Evolutionary conservation across 2,329 filamentous ascomycete species (phyloP).

Genomic region (Incumbomyces delicatus): DNA sequence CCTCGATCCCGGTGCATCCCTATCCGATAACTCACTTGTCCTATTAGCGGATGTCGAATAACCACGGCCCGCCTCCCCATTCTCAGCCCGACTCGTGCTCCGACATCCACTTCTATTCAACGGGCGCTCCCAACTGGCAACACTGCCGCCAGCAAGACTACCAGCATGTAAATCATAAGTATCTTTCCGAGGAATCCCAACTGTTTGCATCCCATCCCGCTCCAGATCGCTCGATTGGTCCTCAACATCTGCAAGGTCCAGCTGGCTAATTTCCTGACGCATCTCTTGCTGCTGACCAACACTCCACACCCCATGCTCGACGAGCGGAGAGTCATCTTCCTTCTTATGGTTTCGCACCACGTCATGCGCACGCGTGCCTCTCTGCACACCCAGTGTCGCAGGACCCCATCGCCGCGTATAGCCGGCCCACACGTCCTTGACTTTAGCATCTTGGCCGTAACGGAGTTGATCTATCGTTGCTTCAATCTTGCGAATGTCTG

Average conservation of each 20-base stretch:
- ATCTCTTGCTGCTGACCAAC: neutral
- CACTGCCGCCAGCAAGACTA: neutral
- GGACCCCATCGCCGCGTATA: slow-evolving; percentile 20
- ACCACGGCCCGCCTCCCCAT: neutral
- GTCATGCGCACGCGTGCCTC: too few relatives aligned
- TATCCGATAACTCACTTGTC: neutral
- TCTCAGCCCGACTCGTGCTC: neutral
- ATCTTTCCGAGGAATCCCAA: too few relatives aligned
- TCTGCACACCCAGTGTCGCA: slow-evolving; percentile 9
- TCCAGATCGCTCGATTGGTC: too few relatives aligned
- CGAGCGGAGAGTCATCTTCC: neutral
- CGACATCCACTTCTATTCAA: neutral
- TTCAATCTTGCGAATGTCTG: slow-evolving; percentile 11
- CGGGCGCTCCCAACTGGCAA: neutral
- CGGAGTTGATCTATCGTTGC: slow-evolving; percentile 9
- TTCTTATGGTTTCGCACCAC: neutral
- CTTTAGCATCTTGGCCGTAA: slow-evolving; percentile 10
- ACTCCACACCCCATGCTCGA: neutral
- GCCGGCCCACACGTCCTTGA: slow-evolving; percentile 16
- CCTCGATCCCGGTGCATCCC: slow-evolving; percentile 1
- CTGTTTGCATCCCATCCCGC: too few relatives aligned
- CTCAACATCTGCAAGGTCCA: too few relatives aligned
- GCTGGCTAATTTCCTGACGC: too few relatives aligned
- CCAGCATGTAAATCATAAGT: neutral
- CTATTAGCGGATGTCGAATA: neutral